Conservation (phyloP, 306 rosid species). For the Calophaca sinica region DNA sequence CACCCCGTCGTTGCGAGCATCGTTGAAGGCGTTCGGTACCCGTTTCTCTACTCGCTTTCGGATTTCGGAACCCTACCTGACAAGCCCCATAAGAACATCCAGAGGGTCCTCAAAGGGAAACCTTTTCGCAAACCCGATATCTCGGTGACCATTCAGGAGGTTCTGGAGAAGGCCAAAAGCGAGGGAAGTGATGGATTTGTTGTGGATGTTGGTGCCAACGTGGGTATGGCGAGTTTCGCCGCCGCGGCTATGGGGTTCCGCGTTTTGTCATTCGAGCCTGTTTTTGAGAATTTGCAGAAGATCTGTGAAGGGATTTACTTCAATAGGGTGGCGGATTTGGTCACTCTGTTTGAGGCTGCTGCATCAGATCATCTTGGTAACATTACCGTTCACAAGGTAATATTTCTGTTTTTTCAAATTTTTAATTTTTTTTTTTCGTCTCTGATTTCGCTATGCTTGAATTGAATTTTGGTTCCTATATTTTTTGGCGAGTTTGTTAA, state of each 20-base stretch:
- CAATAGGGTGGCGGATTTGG: constrained; percentile 81
- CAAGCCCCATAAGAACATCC: constrained; percentile 92
- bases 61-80: constrained; percentile 89
- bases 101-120: constrained; percentile 79
- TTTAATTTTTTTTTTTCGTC: background rate
- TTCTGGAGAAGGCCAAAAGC: constrained; percentile 63
- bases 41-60: constrained; percentile 85
- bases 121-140: constrained; percentile 85
- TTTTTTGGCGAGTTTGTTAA: background rate
- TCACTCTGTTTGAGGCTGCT: constrained; percentile 81
- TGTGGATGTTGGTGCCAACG: constrained; percentile 96
- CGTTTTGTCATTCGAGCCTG: constrained; percentile 88
- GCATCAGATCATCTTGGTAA: constrained; percentile 85
- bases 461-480: constrained; percentile 15
- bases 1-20: constrained; percentile 82
- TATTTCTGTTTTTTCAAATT: background rate
- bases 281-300: constrained; percentile 93
- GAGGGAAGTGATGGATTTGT: constrained; percentile 68
- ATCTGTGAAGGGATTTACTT: constrained; percentile 91
- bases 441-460: background rate
- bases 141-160: constrained; percentile 79
- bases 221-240: constrained; percentile 94
- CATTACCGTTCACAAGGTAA: constrained; percentile 88
- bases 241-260: constrained; percentile 91
- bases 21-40: constrained; percentile 80